Evolutionary conservation across 352 stramenopile species (phyloP), one percentile per base, ranked within the genome.

Genomic region (Ophiocytium majus): DNA sequence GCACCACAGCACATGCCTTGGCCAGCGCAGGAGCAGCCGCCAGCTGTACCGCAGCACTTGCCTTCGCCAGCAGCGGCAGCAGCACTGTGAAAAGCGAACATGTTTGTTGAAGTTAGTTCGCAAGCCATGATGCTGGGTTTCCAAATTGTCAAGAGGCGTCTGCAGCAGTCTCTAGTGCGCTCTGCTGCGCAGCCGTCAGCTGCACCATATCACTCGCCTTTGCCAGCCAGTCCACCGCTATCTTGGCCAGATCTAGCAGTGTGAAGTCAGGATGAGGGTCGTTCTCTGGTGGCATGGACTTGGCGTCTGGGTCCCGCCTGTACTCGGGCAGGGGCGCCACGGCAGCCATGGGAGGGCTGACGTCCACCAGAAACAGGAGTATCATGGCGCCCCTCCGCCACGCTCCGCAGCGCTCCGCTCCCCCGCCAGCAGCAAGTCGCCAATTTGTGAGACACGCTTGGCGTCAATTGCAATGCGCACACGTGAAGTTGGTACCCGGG

Each of bases 291-390:
- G 5, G 5, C 32, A 14, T 14, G 14, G 5, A 17, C 5, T 35
- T 35, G 35, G 5, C 5, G 14, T 5, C 5, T 14, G 14, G 43
- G 43, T 57, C 5, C 43, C 14, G 43, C n/a, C n/a, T n/a, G 43
- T 5, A 14, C 14, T 57, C 14, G 43, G 43, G 5, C 43, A 57
- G 43, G 5, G 66, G 66, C 66, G 66, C 66, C 32, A 17, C 66
- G 5, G 35, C 32, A 5, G 32, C 66, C 66, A 78, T 78, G 32
- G 66, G 32, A 5, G 66, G 66, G 32, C 32, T 43, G 32, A 78
- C 66, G 14, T 78, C 66, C 14, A 78, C 14, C 66, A 78, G 66
- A 14, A 78, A 78, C 35, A 78, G 66, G 5, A 78, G 35, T 17
- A 35, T 35, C 66, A 78, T 78, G 43, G 43, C 14, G 43, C 43